Evolutionary conservation across 2,329 filamentous ascomycete species (phyloP), one percentile per base, ranked within the genome.

Genomic region (Catunica adiposa): DNA sequence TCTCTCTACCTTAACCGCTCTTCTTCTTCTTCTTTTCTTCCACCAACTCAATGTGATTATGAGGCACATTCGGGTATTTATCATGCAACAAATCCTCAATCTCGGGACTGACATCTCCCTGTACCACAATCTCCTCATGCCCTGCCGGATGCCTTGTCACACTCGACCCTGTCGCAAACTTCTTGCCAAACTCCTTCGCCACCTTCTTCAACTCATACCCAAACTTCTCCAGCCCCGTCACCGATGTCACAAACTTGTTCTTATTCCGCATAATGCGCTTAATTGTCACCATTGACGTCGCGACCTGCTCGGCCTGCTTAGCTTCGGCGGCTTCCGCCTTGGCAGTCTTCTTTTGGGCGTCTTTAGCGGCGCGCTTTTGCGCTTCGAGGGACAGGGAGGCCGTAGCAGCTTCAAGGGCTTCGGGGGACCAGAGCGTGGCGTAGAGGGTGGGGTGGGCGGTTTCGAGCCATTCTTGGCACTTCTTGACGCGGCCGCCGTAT

Each of bases 221-320:
- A 65, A 96, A 94, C 0, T 84, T 82, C 68, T 98, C 92, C 20
- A 98, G 75, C 0, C 92, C 92, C 5, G 80, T 80, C n/a, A 98
- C 82, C 15, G 89, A 84, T 0, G 92, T 98, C 55, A 98, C 89
- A 67, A 83, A 94, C 73, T 98, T 98, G 65, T 92, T 82, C 77
- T 98, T 98, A 71, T 95, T 97, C 60, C 92, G 82, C 75, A 97
- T 92, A 63, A 98, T 92, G 25, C 92, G 86, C 78, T 96, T 96
- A 72, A 98, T 95, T 57, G 80, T 82, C 55, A 98, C 73, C 65
- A 89, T 84, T 61, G 84, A 86, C 59, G 84, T 80, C 38, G 88
- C 87, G 62, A 90, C 84, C 65, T 84, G 83, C 66, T 89, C 87
- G 23, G 82, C 83, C 61, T 89, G 83, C 66, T 89, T 88, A 60